A percentile compares a stretch with the other conserved stretches of the same genome.
These are phyloP conservation scores for Medicago truncatula DNA, from an alignment of 306 rosid species.

Conservation along the genomic window MtrunA17r5.0-ANR NC_053046.1:28746501-28747000, in stretches of 20 bases:
- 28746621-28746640: too few species aligned
- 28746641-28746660: background rate
- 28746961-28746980: conserved; percentile 49
- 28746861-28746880: background rate
- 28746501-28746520: too few species aligned
- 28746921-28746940: conserved; percentile 81
- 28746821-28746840: background rate
- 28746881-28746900: conserved; percentile 18
- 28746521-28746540: too few species aligned
- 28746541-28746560: too few species aligned
- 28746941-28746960: conserved; percentile 50
- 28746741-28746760: background rate
- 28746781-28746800: background rate
- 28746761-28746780: background rate
- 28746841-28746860: background rate
- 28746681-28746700: background rate
- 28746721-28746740: background rate
- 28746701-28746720: background rate
- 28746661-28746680: background rate
- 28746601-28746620: background rate
- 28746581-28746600: too few species aligned
- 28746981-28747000: conserved; percentile 28
- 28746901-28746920: conserved; percentile 52
- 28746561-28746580: too few species aligned
- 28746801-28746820: background rate